A percentile compares a stretch with the other conserved stretches of the same genome.
Conservation (phyloP, 1,139 yeast genomes). For the Blastobotrys capitulatus region DNA sequence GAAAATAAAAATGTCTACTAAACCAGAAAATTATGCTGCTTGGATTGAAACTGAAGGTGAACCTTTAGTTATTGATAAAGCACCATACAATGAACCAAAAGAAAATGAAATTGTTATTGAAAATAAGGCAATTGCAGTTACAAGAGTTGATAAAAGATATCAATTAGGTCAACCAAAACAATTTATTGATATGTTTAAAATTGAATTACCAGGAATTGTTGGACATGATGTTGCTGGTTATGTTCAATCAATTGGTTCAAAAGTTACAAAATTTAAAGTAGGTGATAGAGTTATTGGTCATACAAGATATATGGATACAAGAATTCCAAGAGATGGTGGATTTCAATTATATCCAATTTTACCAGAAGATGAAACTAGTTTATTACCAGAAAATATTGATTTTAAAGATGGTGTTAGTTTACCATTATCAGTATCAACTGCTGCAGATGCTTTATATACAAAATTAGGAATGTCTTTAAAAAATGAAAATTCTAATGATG, state of each 20-base stretch:
- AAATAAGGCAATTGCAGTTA: constrained; percentile 48
- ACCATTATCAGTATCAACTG: not conserved
- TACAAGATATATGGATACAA: too few species aligned
- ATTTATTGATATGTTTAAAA: too few species aligned
- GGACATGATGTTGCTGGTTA: constrained; percentile 47
- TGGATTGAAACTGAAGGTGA: not conserved
- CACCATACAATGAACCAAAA: not conserved
- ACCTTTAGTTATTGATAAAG: not conserved
- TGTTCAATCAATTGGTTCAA: constrained; percentile 51
- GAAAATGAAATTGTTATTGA: constrained; percentile 48
- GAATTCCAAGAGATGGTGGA: constrained; percentile 25
- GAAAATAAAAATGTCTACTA: too few species aligned
- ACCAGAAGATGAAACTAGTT: constrained; percentile 3
- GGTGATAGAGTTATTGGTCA: constrained; percentile 47
- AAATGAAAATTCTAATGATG: not conserved
- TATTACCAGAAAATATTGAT: constrained; percentile 1
- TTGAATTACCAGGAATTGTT: not conserved
- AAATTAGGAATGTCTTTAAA: not conserved
- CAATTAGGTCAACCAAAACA: too few species aligned
- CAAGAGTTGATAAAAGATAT: too few species aligned
- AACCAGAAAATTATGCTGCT: not conserved
- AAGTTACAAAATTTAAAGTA: constrained; percentile 43
- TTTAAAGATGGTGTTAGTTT: not conserved
- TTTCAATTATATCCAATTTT: constrained; percentile 50
- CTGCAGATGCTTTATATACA: not conserved